Evolutionary conservation across 352 stramenopile genomes (phyloP).

Genomic region (Phytophthora fragariaefolia): DNA sequence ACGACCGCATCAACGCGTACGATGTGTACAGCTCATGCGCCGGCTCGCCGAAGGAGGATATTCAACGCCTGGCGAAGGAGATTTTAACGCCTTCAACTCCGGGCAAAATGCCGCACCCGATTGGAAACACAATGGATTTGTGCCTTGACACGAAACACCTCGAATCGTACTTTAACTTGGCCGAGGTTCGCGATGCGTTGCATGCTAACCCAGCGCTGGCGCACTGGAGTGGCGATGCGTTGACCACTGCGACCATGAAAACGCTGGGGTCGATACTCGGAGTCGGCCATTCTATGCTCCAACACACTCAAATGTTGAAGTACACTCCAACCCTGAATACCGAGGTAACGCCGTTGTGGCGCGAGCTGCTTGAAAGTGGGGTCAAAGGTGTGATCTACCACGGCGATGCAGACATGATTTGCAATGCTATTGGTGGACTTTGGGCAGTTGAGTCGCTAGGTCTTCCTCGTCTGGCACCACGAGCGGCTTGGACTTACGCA

Average conservation of each 20-base stretch:
- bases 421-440: conserved; percentile 68
- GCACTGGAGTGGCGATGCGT: conserved; percentile 50
- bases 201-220: conserved; percentile 65
- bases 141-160: conserved; percentile 62
- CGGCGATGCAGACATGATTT: conserved; percentile 74
- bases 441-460: conserved; percentile 77
- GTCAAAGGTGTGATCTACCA: conserved; percentile 75
- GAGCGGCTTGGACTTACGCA: conserved; percentile 49
- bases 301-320: conserved; percentile 48
- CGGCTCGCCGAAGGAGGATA: conserved; percentile 50
- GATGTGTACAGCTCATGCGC: conserved; percentile 69
- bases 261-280: conserved; percentile 45
- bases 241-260: conserved; percentile 53
- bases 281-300: conserved; percentile 39
- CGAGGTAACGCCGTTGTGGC: conserved; percentile 68
- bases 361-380: conserved; percentile 50
- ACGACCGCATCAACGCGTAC: conserved; percentile 69
- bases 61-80: conserved; percentile 53
- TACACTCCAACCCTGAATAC: conserved; percentile 55
- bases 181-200: conserved; percentile 74
- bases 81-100: conserved; percentile 43
- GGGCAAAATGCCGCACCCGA: conserved; percentile 51
- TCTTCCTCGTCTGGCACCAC: conserved; percentile 47
- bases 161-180: conserved; percentile 77
- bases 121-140: conserved; percentile 81